These are phyloP conservation scores for Chalciporus sphaerocephalus DNA, from an alignment of 768 basidiomycete species.

Conservation along the genomic window DNA sequence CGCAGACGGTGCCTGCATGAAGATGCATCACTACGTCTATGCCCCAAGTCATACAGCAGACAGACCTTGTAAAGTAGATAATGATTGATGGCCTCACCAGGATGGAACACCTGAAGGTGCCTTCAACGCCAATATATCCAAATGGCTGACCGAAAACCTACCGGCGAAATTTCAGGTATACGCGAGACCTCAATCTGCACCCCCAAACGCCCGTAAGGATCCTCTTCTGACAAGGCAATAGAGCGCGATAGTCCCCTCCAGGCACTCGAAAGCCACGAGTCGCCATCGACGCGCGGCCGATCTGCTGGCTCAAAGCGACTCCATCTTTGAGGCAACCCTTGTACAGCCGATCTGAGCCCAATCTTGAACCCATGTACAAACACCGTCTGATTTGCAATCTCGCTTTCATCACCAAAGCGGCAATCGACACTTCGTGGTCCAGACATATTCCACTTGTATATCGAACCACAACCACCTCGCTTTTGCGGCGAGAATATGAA, in stretches of 20 bases:
- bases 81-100: conserved; percentile 21
- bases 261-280: conserved; percentile 18
- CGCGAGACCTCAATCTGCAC: conserved; percentile 11
- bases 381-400: conserved; percentile 24
- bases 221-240: conserved; percentile 9
- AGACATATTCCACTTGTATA: conserved; percentile 16
- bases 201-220: background rate
- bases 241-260: conserved; percentile 16
- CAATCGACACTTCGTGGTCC: conserved; percentile 14
- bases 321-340: conserved; percentile 18
- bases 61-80: conserved; percentile 21
- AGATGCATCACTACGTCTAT: background rate
- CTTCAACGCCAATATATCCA: background rate
- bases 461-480: conserved; percentile 5
- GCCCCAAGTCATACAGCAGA: background rate
- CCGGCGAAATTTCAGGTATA: conserved; percentile 19
- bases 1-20: conserved; percentile 18
- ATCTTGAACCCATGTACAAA: conserved; percentile 32
- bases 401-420: conserved; percentile 13
- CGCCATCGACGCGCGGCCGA: background rate
- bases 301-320: conserved; percentile 3
- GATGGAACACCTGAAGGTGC: conserved; percentile 20
- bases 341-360: conserved; percentile 15
- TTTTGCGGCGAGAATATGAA: conserved; percentile 14
- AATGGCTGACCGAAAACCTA: background rate